These are phyloP conservation scores for Paecilomyces formosus DNA, from an alignment of 2,329 filamentous ascomycete species.

Conservation along the genomic window DNA sequence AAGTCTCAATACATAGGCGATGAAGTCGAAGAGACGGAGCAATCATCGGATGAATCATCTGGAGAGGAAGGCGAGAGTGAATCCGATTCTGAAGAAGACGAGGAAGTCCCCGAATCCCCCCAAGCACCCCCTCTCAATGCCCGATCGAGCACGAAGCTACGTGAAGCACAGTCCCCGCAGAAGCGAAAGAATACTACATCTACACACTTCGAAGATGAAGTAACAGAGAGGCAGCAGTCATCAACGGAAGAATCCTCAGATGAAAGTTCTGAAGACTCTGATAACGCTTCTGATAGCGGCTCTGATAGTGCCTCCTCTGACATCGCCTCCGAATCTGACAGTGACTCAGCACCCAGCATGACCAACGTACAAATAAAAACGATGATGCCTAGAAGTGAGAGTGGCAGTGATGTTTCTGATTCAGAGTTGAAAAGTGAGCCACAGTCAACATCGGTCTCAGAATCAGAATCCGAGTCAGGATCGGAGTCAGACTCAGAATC, in stretches of 20 bases:
- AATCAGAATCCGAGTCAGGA: not conserved
- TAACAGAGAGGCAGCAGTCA: not conserved
- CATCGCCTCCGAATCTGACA: not conserved
- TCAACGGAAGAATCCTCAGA: not conserved
- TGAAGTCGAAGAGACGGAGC: conserved; percentile 1
- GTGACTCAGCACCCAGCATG: not conserved
- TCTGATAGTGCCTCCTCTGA: not conserved
- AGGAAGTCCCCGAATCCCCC: not conserved
- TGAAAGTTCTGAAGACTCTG: not conserved
- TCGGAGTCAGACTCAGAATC: not conserved
- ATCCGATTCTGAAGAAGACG: not conserved
- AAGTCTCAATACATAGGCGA: not conserved
- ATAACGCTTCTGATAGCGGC: not conserved
- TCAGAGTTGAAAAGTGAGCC: not conserved
- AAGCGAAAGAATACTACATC: not conserved
- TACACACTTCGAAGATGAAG: not conserved
- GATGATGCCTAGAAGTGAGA: not conserved
- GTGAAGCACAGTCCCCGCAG: not conserved
- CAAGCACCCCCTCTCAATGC: not conserved
- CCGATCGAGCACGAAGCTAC: not conserved
- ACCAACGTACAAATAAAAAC: not conserved
- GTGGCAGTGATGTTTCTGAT: not conserved
- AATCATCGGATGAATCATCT: not conserved
- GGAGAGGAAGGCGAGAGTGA: conserved; percentile 6
- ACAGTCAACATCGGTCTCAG: not conserved